Base-by-base conservation (phyloP, 2,329 filamentous ascomycete species). In the Neonectria faginata region DNA sequence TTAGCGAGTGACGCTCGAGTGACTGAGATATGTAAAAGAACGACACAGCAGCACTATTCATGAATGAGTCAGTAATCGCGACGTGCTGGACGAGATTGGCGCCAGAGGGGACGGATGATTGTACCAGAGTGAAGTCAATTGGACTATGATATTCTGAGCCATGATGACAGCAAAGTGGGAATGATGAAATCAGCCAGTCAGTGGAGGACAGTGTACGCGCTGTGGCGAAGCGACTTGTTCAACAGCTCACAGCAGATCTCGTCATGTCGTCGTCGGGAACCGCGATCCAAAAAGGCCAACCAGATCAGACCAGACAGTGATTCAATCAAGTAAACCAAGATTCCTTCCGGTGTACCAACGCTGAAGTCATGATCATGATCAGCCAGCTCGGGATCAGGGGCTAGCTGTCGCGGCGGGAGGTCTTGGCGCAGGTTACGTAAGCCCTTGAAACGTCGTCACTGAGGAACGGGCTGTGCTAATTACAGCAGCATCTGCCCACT, bases 21-120 rank as follows among this genome's bases (percentile, higher is more conserved):
- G 79, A 82, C 65, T 80, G 77, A 3, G 79, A 81, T 14, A 86
- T 77, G 76, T 83, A 86, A 47, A 82, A 71, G 72, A 86, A 85
- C 3, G 83, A 85, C 50, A 78, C 70, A 14, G 84, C 70, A 65
- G 82, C 81, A 71, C 84, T 86, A 36, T 1, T 48, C 39, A 29
- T 8, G 3, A 31, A 59, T 36, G 53, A 53, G 62, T 47, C 57
- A 57, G 42, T 3, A 4, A 33, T 53, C 12, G 18, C 14, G 9
- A 36, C 10, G 36, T 3, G 29, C 7, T 16, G 31, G 3, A 8
- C 16, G 27, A 25, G 2, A 8, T 20, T 33, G 31, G 27, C n/a
- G 27, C 8, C n/a, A 41, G 27, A 47, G 14, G 36, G 16, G 11
- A 42, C 14, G 29, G 56, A 10, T 16, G 27, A 27, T 31, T n/a